Evolutionary conservation across 495 filamentous ascomycete species (phyloP).

Genomic region (Echria macrotheca): DNA sequence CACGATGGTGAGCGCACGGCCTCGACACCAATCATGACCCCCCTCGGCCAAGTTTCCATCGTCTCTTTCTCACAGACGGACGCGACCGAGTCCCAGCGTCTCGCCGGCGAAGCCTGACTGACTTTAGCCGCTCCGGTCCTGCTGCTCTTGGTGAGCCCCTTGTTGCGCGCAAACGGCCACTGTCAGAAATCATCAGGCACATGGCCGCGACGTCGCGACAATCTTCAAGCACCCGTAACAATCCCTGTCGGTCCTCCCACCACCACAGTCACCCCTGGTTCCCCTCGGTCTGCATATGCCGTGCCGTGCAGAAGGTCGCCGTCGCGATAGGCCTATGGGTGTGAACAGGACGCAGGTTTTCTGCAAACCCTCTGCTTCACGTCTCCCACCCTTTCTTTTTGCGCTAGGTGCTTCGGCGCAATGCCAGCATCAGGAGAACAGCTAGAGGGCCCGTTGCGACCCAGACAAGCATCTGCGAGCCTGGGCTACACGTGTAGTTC

Average conservation of each 20-base stretch:
- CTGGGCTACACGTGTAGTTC: conserved; percentile 4
- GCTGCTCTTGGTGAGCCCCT: neutral
- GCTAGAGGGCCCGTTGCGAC: neutral
- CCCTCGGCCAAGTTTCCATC: neutral
- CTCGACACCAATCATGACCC: neutral
- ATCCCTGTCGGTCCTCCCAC: neutral
- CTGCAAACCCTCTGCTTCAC: neutral
- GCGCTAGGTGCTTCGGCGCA: neutral
- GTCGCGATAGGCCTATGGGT: conserved; percentile 13
- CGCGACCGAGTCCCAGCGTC: neutral
- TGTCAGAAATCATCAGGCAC: neutral
- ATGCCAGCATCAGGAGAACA: neutral
- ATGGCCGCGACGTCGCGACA: conserved; percentile 3
- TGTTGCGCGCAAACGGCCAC: conserved; percentile 6
- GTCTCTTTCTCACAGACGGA: neutral
- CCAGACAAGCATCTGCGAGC: neutral
- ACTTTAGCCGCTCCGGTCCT: neutral
- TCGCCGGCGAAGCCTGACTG: neutral
- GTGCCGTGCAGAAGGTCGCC: conserved; percentile 15
- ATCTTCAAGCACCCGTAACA: conserved; percentile 2
- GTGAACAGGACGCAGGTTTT: neutral
- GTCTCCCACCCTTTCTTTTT: neutral
- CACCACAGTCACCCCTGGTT: neutral
- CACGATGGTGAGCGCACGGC: conserved; percentile 7
- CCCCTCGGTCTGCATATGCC: conserved; percentile 19